Evolutionary conservation across 2,329 filamentous ascomycete species (phyloP), one percentile per base, ranked within the genome.

Genomic region (Apiospora phragmitis): DNA sequence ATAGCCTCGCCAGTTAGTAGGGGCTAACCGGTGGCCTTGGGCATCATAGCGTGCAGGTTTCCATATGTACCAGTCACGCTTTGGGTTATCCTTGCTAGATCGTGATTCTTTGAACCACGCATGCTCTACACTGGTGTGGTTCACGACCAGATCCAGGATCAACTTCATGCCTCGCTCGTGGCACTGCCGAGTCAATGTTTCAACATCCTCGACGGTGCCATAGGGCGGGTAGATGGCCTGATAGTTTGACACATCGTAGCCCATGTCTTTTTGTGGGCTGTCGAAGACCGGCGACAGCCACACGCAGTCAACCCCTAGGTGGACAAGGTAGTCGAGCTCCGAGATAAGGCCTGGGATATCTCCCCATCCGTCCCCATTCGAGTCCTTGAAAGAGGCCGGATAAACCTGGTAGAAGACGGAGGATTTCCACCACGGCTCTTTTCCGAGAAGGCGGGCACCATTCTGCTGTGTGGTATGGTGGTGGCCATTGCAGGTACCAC

Each of bases 231-330:
- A 87, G 41, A 94, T 91, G 49, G 84, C 85, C 73, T 90, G 86
- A 73, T 94, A 94, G 77, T 94, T 87, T 0, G 87, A 87, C n/a
- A 93, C 88, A 74, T 93, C 92, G 76, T 93, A 93, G 38, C 91
- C 91, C 90, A 93, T 92, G 72, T 93, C 91, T 21, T 86, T 82
- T 72, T 90, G 88, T 0, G 91, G 91, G 62, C 82, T 84, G n/a
- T 86, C 83, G 70, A 83, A 86, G 70, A 86, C 84, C 4, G 85
- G 85, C 0, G 83, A 86, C 0, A 87, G 79, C 89, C 89, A 91
- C 26, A 91, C 83, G n/a, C 89, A 85, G 72, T 91, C 88, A 1
- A 89, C 83, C 0, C 90, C 91, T 0, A 92, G 83, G 3, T 88
- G 82, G 68, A 88, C 84, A 67, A 93, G 83, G 76, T 93, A 91